Conservation (phyloP, 169 alveolate genomes). For the Eimeria necatrix region DNA sequence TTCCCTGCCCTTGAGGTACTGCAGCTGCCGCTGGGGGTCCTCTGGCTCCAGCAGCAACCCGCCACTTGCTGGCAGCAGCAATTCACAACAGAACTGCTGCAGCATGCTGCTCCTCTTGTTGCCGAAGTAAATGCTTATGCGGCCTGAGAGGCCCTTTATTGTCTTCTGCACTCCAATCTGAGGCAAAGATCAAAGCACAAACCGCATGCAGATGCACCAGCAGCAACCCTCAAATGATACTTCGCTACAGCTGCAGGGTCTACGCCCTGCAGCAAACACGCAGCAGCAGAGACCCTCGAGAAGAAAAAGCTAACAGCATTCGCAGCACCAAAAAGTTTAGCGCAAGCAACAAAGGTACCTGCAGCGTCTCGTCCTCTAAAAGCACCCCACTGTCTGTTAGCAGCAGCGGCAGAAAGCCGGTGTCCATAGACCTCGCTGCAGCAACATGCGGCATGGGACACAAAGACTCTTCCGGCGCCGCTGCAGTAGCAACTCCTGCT, state of each 20-base stretch:
- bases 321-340: not conserved
- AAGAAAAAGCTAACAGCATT: not conserved
- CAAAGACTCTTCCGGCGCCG: not conserved
- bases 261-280: not conserved
- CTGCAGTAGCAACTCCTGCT: conserved; percentile 30
- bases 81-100: conserved; percentile 62
- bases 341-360: conserved; percentile 68
- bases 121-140: conserved; percentile 69
- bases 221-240: not conserved
- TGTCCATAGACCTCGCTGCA: conserved; percentile 56
- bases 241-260: not conserved
- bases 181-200: not conserved
- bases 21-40: conserved; percentile 65
- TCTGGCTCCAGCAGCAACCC: conserved; percentile 68
- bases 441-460: conserved; percentile 45
- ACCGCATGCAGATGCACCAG: conserved; percentile 38
- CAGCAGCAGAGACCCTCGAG: not conserved
- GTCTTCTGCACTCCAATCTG: conserved; percentile 67
- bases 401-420: conserved; percentile 58
- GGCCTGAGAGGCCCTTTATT: conserved; percentile 54
- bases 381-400: conserved; percentile 74
- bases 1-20: conserved; percentile 52
- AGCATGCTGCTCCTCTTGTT: conserved; percentile 79
- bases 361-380: conserved; percentile 75
- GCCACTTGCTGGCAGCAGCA: conserved; percentile 56